Base-by-base conservation (phyloP, 2,329 filamentous ascomycete genomes). In the Zarea fungicola region DNA sequence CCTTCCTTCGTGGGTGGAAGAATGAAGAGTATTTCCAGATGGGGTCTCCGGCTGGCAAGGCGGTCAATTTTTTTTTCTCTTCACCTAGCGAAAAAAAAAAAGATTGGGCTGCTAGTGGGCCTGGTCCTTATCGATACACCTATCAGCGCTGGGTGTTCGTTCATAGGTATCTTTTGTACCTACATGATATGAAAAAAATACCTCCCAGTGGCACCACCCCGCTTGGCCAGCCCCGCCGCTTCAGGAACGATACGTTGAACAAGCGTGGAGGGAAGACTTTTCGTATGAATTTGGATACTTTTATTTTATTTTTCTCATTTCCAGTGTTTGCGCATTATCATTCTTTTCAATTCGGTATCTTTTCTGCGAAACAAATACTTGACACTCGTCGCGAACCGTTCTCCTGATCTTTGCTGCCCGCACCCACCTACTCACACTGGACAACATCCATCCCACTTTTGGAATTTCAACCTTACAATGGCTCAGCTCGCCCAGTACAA, bases 401-500 rank as follows among this genome's bases (percentile, higher is more conserved):
- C 26, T 14, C 10, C 28, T 19, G 42, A 28, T n/a, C 32, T 18
- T 14, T 5, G 18, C 19, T 7, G 13, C n/a, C 28, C 23, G 28
- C 28, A 29, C 28, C 11, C 45, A 21, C 16, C 14, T 16, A 19
- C 11, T 25, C 5, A n/a, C 45, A 26, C 28, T n/a, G 3, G 36
- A 35, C 25, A n/a, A n/a, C n/a, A n/a, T n/a, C n/a, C n/a, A n/a
- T n/a, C n/a, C n/a, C n/a, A n/a, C n/a, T n/a, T n/a, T n/a, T n/a
- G n/a, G n/a, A n/a, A n/a, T n/a, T n/a, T n/a, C n/a, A n/a, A n/a
- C n/a, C n/a, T n/a, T n/a, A 76, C 75, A 72, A 57, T 70, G 50
- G 52, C 65, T 48, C 60, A 67, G 45, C 75, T 85, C 25, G 67
- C 78, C 31, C 67, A 76, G 44, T 87, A 85, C 75, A 93, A 93